Evolutionary conservation across 2,329 filamentous ascomycete species (phyloP).

Genomic region (Phyllosticta paracitricarpa): DNA sequence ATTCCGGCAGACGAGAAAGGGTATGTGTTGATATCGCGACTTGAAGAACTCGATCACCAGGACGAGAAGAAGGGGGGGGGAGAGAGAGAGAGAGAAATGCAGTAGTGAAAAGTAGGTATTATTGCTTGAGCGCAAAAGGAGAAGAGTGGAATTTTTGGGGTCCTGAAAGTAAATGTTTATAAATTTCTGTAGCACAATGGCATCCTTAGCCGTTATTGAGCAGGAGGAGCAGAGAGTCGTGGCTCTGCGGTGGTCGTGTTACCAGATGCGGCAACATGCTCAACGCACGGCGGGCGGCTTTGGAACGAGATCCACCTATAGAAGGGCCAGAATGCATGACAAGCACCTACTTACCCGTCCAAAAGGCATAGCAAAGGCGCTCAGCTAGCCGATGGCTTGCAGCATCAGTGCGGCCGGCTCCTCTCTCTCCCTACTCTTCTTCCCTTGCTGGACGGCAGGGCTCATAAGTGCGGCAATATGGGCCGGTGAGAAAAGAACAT

Average conservation of each 20-base stretch:
- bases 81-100: not conserved
- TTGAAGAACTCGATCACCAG: not conserved
- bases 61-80: not conserved
- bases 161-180: not conserved
- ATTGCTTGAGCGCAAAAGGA: not conserved
- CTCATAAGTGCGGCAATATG: not conserved
- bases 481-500: not conserved
- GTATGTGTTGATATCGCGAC: not conserved
- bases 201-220: not conserved
- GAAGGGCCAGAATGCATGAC: not conserved
- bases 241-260: not conserved
- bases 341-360: not conserved
- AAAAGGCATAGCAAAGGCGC: not conserved
- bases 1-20: not conserved
- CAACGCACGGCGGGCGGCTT: slow-evolving; percentile 2
- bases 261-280: not conserved
- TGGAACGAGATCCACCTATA: slow-evolving; percentile 10
- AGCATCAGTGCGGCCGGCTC: not conserved
- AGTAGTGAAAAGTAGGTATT: not conserved
- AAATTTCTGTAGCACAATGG: not conserved
- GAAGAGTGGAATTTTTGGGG: not conserved
- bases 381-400: not conserved
- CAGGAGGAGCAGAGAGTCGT: not conserved
- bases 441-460: not conserved
- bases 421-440: not conserved